A percentile compares a stretch with the other conserved stretches of the same genome.
These are phyloP conservation scores for Fusarium decemcellulare DNA, from an alignment of 2,329 filamentous ascomycete genomes.

Conservation along the genomic window DNA sequence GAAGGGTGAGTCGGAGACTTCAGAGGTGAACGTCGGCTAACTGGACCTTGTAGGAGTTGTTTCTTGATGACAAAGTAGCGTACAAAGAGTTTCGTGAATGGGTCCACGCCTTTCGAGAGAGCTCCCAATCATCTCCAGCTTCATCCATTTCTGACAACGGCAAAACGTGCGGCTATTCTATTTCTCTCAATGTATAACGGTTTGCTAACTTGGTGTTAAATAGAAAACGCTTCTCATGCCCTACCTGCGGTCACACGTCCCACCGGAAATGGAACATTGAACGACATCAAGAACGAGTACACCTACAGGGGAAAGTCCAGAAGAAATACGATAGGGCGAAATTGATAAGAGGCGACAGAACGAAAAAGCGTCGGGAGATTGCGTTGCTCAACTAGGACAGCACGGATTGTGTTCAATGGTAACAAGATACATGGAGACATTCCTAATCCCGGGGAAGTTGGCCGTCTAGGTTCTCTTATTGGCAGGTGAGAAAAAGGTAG, in stretches of 20 bases:
- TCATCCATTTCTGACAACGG: accelerated
- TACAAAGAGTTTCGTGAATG: conserved; percentile 2
- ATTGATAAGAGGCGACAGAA: too few species aligned
- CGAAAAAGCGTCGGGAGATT: too few species aligned
- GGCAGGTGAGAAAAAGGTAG: too few species aligned
- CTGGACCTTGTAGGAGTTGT: background rate
- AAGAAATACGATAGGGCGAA: background rate
- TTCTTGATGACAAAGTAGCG: background rate
- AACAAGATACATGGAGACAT: too few species aligned
- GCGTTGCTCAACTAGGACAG: too few species aligned
- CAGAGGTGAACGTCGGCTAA: too few species aligned
- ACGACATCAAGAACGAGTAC: background rate
- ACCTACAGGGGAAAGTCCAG: background rate
- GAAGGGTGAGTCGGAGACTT: conserved; percentile 10
- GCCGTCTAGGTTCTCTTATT: too few species aligned
- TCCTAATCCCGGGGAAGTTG: too few species aligned
- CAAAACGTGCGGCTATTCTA: background rate
- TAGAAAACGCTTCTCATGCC: background rate
- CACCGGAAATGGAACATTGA: background rate
- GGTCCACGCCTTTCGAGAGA: background rate
- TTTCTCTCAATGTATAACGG: accelerated
- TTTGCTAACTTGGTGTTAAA: background rate
- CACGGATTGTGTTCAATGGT: too few species aligned
- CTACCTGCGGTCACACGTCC: background rate
- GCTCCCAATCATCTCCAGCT: accelerated